Conservation (phyloP, 306 rosid genomes). For the Alnus rubra region DNA sequence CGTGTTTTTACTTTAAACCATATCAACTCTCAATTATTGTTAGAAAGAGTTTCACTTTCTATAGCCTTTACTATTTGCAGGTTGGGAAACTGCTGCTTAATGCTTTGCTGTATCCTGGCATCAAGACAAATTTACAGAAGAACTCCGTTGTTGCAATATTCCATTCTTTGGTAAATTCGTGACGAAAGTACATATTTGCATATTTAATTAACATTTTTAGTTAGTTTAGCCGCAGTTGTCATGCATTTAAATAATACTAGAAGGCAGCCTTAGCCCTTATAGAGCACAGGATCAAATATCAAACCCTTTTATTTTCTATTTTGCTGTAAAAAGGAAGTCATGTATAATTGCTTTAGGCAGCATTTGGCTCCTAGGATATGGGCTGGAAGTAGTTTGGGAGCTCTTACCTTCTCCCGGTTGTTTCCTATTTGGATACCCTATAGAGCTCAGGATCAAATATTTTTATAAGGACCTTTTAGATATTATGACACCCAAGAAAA, state of each 20-base stretch:
- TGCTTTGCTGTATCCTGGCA: slow-evolving; percentile 88
- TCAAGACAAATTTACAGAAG: slow-evolving; percentile 87
- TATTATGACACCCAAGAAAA: not conserved
- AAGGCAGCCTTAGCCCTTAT: not conserved
- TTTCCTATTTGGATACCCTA: not conserved
- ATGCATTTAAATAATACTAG: not conserved
- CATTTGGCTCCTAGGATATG: not conserved
- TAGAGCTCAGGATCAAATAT: not conserved
- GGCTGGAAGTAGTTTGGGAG: not conserved
- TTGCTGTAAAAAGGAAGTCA: not conserved
- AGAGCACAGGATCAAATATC: not conserved
- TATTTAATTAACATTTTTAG: not conserved
- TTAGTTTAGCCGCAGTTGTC: not conserved
- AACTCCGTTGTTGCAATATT: slow-evolving; percentile 92
- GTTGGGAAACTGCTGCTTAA: slow-evolving; percentile 90
- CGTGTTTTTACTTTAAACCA: not conserved
- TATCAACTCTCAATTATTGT: not conserved
- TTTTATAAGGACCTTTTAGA: not conserved
- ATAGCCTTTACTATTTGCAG: slow-evolving; percentile 47
- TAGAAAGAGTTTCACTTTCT: slow-evolving; percentile 25
- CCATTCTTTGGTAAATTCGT: slow-evolving; percentile 73
- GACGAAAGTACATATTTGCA: not conserved
- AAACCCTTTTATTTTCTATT: not conserved
- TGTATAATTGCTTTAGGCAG: not conserved
- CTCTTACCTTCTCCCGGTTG: not conserved